Percentiles rank a stretch among this genome's conserved stretches.
Conservation (phyloP, 352 stramenopile genomes). For the Peronospora farinosa region DNA sequence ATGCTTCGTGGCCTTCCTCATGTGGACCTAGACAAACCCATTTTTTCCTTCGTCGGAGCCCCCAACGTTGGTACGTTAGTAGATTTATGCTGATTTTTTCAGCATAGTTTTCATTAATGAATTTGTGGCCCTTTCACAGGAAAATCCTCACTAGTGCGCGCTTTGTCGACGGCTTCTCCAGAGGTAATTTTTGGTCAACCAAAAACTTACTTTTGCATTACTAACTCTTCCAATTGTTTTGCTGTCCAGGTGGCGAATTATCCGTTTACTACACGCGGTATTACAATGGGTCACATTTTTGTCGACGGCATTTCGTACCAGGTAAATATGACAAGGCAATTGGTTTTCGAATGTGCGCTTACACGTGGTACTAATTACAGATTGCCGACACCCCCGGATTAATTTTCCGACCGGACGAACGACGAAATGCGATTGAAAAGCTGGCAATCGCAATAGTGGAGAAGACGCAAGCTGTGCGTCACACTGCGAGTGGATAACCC, state of each 20-base stretch:
- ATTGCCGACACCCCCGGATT: slow-evolving; percentile 77
- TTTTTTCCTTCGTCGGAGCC: slow-evolving; percentile 80
- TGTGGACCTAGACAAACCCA: slow-evolving; percentile 72
- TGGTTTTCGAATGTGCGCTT: background rate
- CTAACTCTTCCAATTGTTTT: slow-evolving; percentile 3
- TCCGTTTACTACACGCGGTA: slow-evolving; percentile 80
- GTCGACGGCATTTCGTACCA: slow-evolving; percentile 78
- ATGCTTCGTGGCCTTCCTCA: slow-evolving; percentile 65
- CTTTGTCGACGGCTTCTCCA: slow-evolving; percentile 74
- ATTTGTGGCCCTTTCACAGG: slow-evolving; percentile 25
- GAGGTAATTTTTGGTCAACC: slow-evolving; percentile 34
- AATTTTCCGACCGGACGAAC: slow-evolving; percentile 55
- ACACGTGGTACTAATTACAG: slow-evolving; percentile 29
- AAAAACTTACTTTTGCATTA: background rate
- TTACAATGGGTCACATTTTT: slow-evolving; percentile 86
- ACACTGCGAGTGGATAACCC: background rate
- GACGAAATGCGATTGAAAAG: slow-evolving; percentile 69
- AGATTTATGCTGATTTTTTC: background rate
- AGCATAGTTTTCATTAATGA: background rate
- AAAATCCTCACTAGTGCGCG: slow-evolving; percentile 78
- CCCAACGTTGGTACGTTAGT: slow-evolving; percentile 67
- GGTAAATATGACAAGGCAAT: slow-evolving; percentile 20
- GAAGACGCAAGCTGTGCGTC: slow-evolving; percentile 56
- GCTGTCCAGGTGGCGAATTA: slow-evolving; percentile 73
- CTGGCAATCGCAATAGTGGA: slow-evolving; percentile 69